These are phyloP conservation scores for Geum urbanum DNA, from an alignment of 306 rosid species.

Conservation along the genomic window DNA sequence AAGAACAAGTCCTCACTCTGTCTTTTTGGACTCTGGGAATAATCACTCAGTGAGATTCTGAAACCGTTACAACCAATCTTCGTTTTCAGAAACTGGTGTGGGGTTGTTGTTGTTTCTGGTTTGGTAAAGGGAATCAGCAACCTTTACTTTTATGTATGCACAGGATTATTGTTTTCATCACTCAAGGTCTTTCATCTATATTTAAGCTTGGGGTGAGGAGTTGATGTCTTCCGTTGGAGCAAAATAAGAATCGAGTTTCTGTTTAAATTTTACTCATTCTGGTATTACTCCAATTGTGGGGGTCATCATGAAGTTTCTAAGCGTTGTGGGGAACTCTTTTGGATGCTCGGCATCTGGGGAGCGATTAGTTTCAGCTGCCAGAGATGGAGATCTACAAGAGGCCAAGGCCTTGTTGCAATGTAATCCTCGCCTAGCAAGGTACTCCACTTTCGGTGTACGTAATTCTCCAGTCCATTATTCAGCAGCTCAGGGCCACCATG, in stretches of 20 bases:
- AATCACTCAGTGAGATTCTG: slow-evolving; percentile 28
- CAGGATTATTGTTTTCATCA: background rate
- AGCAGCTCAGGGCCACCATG: slow-evolving; percentile 98
- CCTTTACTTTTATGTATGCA: slow-evolving; percentile 13
- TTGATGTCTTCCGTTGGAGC: slow-evolving; percentile 12
- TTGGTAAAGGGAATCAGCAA: slow-evolving; percentile 37
- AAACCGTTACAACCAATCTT: slow-evolving; percentile 43
- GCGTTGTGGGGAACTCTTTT: slow-evolving; percentile 81
- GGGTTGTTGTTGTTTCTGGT: slow-evolving; percentile 40
- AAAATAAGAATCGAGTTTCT: slow-evolving; percentile 11
- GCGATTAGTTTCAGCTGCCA: slow-evolving; percentile 91
- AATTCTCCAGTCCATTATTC: slow-evolving; percentile 96
- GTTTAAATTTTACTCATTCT: slow-evolving; percentile 9
- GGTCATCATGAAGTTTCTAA: slow-evolving; percentile 58
- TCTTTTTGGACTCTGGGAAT: slow-evolving; percentile 18
- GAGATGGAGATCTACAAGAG: slow-evolving; percentile 97
- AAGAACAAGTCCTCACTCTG: slow-evolving; percentile 12
- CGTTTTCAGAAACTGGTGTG: slow-evolving; percentile 25
- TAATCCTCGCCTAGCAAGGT: slow-evolving; percentile 90
- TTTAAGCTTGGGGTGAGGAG: slow-evolving; percentile 37
- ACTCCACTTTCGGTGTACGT: slow-evolving; percentile 91
- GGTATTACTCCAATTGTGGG: background rate
- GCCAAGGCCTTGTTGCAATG: slow-evolving; percentile 89
- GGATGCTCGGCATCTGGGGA: slow-evolving; percentile 99
- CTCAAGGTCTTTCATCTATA: background rate